Evolutionary conservation across 2,329 filamentous ascomycete species (phyloP), one percentile per base, ranked within the genome.

Genomic region (Lizonia empirigonia): DNA sequence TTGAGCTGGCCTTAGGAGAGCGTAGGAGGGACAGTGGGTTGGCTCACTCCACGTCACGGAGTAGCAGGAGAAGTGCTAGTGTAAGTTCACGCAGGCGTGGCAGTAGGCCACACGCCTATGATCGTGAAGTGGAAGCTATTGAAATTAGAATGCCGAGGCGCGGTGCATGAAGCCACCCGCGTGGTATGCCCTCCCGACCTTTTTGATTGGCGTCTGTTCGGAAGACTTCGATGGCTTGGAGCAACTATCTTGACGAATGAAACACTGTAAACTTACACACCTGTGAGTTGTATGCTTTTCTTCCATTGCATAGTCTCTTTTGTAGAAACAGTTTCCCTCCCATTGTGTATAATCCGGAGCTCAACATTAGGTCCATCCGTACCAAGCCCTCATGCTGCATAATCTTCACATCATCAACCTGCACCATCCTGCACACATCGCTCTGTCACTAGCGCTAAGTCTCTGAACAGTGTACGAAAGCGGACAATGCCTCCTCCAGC

Each of bases 41-140:
- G 15, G 59, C 57, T 2, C 45, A 63, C 18, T 47, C 35, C 3
- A 48, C 62, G n/a, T 56, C 56, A 6, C 50, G 56, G 9, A 46
- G 59, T 2, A 65, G 59, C 36, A 55, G 65, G 29, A 58, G 67
- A 40, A 71, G 68, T 41, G 48, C 58, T 39, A 71, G 68, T 54
- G 34, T 66, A 2, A 59, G 60, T 1, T 64, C 63, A 20, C 55
- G 60, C 12, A 47, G 61, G 18, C 50, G 47, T 13, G 47, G 51
- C 18, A 63, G 63, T 9, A 27, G 59, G 37, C 44, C 55, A 12
- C 55, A 52, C 13, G 55, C 57, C 24, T 46, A 41, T 24, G 64
- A 70, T 10, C 63, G 63, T 15, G 65, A 67, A 39, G 62, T 67
- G 23, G 64, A 69, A 34, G 58, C 55, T 29, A 53, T 63, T 26